Evolutionary conservation across 2,329 filamentous ascomycete genomes (phyloP), one percentile per base, ranked within the genome.

Genomic region (Fusarium praegraminearum): DNA sequence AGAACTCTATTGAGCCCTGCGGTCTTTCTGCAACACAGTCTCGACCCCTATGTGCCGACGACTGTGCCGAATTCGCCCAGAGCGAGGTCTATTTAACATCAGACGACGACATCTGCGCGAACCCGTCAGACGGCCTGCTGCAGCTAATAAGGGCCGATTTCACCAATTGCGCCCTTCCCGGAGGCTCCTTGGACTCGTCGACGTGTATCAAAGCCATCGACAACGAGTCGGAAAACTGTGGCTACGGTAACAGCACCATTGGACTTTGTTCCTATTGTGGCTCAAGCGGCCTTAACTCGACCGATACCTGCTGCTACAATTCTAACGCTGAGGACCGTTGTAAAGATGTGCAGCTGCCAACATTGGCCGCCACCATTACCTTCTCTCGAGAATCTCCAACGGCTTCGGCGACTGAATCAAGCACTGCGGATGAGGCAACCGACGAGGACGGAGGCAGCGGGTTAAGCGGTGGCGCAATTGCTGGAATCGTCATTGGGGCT

Each of bases 231-330:
- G 80, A 90, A 9, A 93, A 98, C 77, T 99, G 96, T 79, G 96
- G 96, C 47, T 99, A 91, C 78, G 87, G 86, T 41, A 86, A 88
- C 69, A 90, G 87, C 78, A 89, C 86, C 10, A 78, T 90, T 57
- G 94, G 94, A 4, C 85, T 99, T 36, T 99, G 96, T 82, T 89
- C 90, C 7, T 98, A 96, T 79, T 99, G 96, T 79, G 86, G 88
- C 43, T 85, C 89, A 9, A 95, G 92, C 73, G 94, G 94, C 30
- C 88, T 90, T 67, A 98, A 98, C 80, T 91, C 93, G 12, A 98
- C 95, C 52, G 95, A 98, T 78, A 97, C 94, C 5, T 99, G 96
- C 83, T 99, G 96, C 80, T 91, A 94, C 76, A 93, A 89, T 74
- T 90, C 94, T 7, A 85, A 93, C 66, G 90, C 91, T n/a, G 87